A percentile compares a stretch with the other conserved stretches of the same genome.
Conservation (phyloP, 208 protist species). For the Borovskyia barvae region DNA sequence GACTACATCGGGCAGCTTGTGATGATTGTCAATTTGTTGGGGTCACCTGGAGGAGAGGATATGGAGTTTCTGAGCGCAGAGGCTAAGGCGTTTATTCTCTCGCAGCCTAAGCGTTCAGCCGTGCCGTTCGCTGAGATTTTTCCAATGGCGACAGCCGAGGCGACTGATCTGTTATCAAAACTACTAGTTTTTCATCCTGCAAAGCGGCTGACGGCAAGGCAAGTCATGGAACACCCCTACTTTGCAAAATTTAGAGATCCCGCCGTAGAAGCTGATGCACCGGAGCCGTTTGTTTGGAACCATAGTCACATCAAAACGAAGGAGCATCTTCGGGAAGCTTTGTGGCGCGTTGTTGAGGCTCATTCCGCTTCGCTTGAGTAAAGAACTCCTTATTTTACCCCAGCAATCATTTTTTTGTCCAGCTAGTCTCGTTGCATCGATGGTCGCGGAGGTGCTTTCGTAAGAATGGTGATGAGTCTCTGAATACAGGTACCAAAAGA, state of each 20-base stretch:
- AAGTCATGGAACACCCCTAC: constrained; percentile 95
- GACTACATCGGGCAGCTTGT: constrained; percentile 87
- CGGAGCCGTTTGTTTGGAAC: constrained; percentile 74
- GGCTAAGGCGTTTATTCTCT: constrained; percentile 64
- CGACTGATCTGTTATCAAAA: constrained; percentile 91
- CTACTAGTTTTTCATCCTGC: constrained; percentile 96
- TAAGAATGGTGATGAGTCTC: too few species aligned
- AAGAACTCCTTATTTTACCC: too few species aligned
- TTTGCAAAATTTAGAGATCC: constrained; percentile 89
- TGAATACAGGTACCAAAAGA: too few species aligned
- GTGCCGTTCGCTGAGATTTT: constrained; percentile 82
- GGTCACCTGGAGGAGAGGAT: constrained; percentile 67
- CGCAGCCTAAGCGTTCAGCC: constrained; percentile 47
- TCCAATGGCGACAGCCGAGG: constrained; percentile 91
- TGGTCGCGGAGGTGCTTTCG: too few species aligned
- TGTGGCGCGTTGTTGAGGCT: constrained; percentile 72
- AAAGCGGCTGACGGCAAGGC: constrained; percentile 91
- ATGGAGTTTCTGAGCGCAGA: constrained; percentile 89
- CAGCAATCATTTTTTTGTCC: neutral
- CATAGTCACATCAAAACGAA: constrained; percentile 60
- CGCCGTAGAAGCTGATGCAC: constrained; percentile 64
- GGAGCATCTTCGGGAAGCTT: constrained; percentile 68
- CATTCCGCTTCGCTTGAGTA: constrained; percentile 32
- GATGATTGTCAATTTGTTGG: constrained; percentile 83
- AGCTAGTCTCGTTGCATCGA: too few species aligned